Evolutionary conservation across 2,329 filamentous ascomycete genomes (phyloP), one percentile per base, ranked within the genome.

Genomic region (Aspergillus pseudoviridinutans): DNA sequence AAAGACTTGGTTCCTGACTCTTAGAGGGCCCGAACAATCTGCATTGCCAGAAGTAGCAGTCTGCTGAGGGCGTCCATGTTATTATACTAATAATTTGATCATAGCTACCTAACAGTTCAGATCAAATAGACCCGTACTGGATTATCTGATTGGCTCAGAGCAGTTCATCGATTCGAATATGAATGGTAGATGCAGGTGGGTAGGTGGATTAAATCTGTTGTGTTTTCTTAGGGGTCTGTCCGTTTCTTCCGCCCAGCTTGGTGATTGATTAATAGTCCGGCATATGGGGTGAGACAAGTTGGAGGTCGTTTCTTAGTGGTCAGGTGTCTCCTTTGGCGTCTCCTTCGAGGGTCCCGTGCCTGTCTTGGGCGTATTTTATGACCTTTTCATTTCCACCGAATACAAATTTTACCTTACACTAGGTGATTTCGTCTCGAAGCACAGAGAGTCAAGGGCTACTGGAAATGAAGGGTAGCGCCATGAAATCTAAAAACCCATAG

Each of bases 101-200:
- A 4, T 44, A 44, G 41, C 20, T 10, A 22, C n/a, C n/a, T n/a
- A n/a, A n/a, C 17, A 44, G n/a, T 46, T 46, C 42, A 24, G 22
- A 24, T 46, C 42, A 6, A n/a, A 24, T 6, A 24, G n/a, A 24
- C 14, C n/a, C 3, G 22, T 3, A 4, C 12, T 4, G 22, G 20
- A 24, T 46, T 22, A 24, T 46, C 42, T 46, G 42, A 59, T 59
- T 59, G 57, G 57, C 28, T 24, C 38, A 46, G 46, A 54, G 41
- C 20, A 29, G 54, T 51, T 56, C 54, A 54, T 58, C 46, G 24
- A 52, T 52, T 32, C 25, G 49, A 49, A 55, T 49, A 50, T 47
- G 12, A 12, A 46, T 22, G 5, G 41, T 47, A 29, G n/a, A n/a
- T 49, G 47, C 49, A 29, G 14, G 32, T 53, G 38, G 50, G 32